Evolutionary conservation across 805 yeast genomes (phyloP), one percentile per base, ranked within the genome.

Genomic region (Candida golubevii): DNA sequence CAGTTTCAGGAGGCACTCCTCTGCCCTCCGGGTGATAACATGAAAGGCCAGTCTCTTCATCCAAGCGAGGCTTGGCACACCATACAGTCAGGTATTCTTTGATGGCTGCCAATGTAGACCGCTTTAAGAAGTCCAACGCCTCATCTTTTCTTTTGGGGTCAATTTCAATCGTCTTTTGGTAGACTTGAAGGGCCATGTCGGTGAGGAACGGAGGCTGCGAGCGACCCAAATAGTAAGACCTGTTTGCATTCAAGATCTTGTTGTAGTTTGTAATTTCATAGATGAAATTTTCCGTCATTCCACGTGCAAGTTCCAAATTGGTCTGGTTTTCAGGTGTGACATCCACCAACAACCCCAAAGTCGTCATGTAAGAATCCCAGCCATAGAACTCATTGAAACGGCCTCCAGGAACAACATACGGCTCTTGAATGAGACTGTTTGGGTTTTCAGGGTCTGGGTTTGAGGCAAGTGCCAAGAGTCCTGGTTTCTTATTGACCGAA

Each of bases 1-100:
- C 99, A 0, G 97, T 90, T 62, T 91, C 99, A 6, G 97, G 97
- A 6, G 99, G 98, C 35, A 91, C 80, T n/a, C 98, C 97, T 26
- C 77, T 50, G 15, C 97, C 97, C 42, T 79, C 84, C 0, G 98
- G 97, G 56, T 86, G 88, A 61, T 88, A 91, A 51, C 95, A 80
- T 0, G 97, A 89, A 38, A 91, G 70, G 0, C 96, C 96, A 0
- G 97, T 80, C 10, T 55, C 68, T 11, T 65, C 66, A 59, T 91
- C 97, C 26, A 77, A 66, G 49, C 99, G 75, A 26, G 97, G 97
- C 30, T 61, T 55, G 5, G 79, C 56, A 47, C 75, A 75, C 99
- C 99, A 91, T 7, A 91, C 89, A 0, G 76, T 75, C 39, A 77
- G 62, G 58, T 93, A 91, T 62, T 91, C 99, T 53, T 81, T 83